Evolutionary conservation across 768 basidiomycete species (phyloP), one percentile per base, ranked within the genome.

Genomic region (Mrakia blollopis): DNA sequence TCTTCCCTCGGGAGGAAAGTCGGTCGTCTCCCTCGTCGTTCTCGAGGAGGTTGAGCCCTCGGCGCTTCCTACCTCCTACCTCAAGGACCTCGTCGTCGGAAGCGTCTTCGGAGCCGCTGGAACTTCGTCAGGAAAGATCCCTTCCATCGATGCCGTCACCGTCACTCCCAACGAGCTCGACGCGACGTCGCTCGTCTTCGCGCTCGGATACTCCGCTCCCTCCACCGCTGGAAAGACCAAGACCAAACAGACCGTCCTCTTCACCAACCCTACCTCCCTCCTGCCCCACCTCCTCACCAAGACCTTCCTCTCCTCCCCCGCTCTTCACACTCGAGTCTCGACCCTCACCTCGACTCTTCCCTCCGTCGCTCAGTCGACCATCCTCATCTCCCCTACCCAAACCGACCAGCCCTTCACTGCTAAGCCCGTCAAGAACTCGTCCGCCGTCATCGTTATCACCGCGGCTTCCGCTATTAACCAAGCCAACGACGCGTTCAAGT

Each of bases 401-500:
- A 39, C 44, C 70, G 30, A 28, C 72, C 75, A 80, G 78, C 80
- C 72, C 77, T 67, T 77, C 80, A 54, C 80, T 32, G 79, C 79
- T 44, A 47, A 72, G 50, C 78, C 80, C n/a, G 57, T 47, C 47
- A 60, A 47, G 41, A 39, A 60, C 74, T 65, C 69, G 23, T 75
- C 85, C 68, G 86, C 88, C 0, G 91, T 93, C 84, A 91, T 93
- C 82, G 82, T 90, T 61, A 90, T 89, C 75, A 84, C 98, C 47
- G 85, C 93, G 54, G 92, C 95, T 77, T 88, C 91, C 68, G 86
- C 84, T 68, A 86, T 98, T 44, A 86, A 96, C 80, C 93, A 91
- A 82, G 87, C 90, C 0, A 93, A 94, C 81, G 87, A 89, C 13
- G 81, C 94, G 37, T 82, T 97, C 72, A 84, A 88, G 37, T 87